Base-by-base conservation (phyloP, 257 asterid genomes). In the Cynanchum wilfordii region DNA sequence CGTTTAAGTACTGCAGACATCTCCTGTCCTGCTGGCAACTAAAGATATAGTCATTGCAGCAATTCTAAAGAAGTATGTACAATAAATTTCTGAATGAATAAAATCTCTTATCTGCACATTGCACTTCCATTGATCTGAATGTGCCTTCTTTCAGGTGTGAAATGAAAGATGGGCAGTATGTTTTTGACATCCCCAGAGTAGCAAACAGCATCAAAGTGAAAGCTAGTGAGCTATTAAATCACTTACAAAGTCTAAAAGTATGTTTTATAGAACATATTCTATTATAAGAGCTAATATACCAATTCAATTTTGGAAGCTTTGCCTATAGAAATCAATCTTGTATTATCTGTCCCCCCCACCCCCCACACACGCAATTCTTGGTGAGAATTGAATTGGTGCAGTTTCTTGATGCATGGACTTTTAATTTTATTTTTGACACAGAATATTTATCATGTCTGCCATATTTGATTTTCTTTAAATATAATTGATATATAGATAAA, bases 101-200 rank as follows among this genome's bases (percentile, higher is more conserved):
- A 58, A 54, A 76, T 68, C 66, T 72, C 47, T 54, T 27, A 72
- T 54, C 44, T 51, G 63, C 64, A 57, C 66, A 60, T 73, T 51
- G 47, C 15, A 54, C 56, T 82, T 73, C 62, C 19, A 38, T 60
- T 24, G 40, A 67, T 62, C 49, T 66, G 60, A 27, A 42, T 68
- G n/a, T 81, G 70, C 79, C 78, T 71, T 62, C 44, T 71, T 57
- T 74, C 87, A 94, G 99, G 84, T 86, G 98, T 57, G 95, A 90
- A 82, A 78, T 87, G 83, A 94, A 91, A 87, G 96, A 86, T 66
- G 99, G 99, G 73, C 97, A 91, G 75, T 88, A 94, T 80, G 86
- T 90, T 67, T 89, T 91, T 79, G 85, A 90, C 82, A 86, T 91
- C 79, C 97, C 95, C 30, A 85, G 89, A 57, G 77, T 91, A 38